Conservation (phyloP, 495 filamentous ascomycete genomes). For the Penicillium crystallinum region DNA sequence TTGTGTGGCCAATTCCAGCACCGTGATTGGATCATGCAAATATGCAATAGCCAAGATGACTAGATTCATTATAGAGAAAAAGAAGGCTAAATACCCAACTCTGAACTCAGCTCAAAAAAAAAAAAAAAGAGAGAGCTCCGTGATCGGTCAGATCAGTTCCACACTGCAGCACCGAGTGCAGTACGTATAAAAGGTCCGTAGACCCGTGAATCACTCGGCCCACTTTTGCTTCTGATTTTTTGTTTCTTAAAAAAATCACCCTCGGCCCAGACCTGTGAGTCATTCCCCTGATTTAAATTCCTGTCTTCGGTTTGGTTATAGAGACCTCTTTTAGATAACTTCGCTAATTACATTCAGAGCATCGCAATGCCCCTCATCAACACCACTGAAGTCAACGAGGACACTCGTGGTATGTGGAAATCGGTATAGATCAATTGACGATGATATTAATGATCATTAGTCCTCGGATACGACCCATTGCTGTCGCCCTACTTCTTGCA, state of each 20-base stretch:
- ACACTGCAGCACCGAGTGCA: neutral
- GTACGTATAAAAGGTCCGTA: neutral
- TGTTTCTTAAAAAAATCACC: neutral
- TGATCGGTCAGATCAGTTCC: neutral
- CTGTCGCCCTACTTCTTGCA: slow-evolving; percentile 86
- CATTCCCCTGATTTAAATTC: neutral
- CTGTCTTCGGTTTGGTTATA: neutral
- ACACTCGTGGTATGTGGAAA: slow-evolving; percentile 46
- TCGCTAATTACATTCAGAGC: neutral
- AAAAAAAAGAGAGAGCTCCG: neutral
- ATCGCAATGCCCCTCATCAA: slow-evolving; percentile 47
- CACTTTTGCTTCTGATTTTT: slow-evolving; percentile 8
- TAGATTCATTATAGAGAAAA: neutral
- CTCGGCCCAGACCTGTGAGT: neutral
- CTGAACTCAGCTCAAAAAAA: neutral
- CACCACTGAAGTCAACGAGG: slow-evolving; percentile 46
- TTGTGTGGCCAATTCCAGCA: neutral
- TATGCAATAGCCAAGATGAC: neutral
- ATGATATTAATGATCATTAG: slow-evolving; percentile 38
- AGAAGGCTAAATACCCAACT: too few relatives aligned
- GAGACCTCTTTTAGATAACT: neutral
- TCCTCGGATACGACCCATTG: slow-evolving; percentile 91
- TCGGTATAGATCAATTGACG: neutral
- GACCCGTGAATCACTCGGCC: slow-evolving; percentile 1
- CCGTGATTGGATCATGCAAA: neutral